Conservation (phyloP, 2,329 filamentous ascomycete species). For the Rhinocladiella mackenziei region DNA sequence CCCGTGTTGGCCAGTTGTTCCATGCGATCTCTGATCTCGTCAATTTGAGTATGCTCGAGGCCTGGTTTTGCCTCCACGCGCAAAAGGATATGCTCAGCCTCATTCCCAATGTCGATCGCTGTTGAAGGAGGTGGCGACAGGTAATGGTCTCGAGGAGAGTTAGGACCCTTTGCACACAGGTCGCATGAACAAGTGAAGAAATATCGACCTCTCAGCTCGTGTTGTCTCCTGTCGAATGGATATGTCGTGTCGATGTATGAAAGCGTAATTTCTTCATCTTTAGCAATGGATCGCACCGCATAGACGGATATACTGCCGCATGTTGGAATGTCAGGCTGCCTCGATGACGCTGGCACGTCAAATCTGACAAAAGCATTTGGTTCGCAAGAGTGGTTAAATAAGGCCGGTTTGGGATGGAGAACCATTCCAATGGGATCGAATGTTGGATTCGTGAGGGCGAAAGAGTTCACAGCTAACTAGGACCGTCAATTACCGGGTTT, state of each 20-base stretch:
- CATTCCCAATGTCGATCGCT: constrained; percentile 1
- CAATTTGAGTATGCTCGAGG: constrained; percentile 33
- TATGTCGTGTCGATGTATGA: constrained; percentile 59
- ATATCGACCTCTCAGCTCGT: constrained; percentile 52
- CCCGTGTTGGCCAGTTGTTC: constrained; percentile 38
- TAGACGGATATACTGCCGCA: constrained; percentile 19
- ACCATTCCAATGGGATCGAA: constrained; percentile 58
- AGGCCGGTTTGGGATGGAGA: constrained; percentile 52
- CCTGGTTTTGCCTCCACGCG: constrained; percentile 21
- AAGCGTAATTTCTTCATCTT: constrained; percentile 57
- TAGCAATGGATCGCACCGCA: constrained; percentile 49
- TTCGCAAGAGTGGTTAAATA: constrained; percentile 60
- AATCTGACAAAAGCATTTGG: constrained; percentile 58
- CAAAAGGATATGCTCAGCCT: constrained; percentile 31
- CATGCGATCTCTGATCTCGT: constrained; percentile 40
- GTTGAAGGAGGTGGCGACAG: background rate
- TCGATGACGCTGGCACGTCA: constrained; percentile 43
- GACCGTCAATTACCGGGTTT: background rate
- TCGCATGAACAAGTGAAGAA: constrained; percentile 56
- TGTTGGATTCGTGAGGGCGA: constrained; percentile 54
- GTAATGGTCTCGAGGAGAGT: constrained; percentile 2
- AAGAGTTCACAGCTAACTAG: constrained; percentile 55
- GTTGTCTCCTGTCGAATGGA: constrained; percentile 48
- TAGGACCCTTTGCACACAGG: constrained; percentile 7
- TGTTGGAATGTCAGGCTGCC: constrained; percentile 1